A percentile compares a stretch with the other conserved stretches of the same genome.
These are phyloP conservation scores for Candida endomychidarum DNA, from an alignment of 805 yeast genomes.

Conservation along the genomic window DNA sequence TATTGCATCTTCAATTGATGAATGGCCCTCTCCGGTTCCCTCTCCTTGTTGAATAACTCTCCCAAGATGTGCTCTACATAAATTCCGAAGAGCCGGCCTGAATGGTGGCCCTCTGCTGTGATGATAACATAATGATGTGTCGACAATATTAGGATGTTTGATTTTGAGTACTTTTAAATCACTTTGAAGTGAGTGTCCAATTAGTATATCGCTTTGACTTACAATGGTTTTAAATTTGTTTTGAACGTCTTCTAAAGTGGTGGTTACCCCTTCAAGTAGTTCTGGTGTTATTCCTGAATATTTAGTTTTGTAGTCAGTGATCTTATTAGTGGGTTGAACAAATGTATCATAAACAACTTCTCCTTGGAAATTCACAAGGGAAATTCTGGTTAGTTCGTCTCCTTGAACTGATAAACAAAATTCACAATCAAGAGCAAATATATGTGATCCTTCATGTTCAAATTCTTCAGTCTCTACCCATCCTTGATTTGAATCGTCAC, in stretches of 20 bases:
- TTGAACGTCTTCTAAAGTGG: slow-evolving; percentile 69
- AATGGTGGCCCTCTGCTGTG: slow-evolving; percentile 83
- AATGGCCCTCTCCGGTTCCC: slow-evolving; percentile 60
- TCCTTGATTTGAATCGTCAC: slow-evolving; percentile 3
- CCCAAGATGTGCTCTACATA: slow-evolving; percentile 57
- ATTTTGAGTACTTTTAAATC: slow-evolving; percentile 73
- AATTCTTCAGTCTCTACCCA: slow-evolving; percentile 43
- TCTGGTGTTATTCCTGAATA: slow-evolving; percentile 88
- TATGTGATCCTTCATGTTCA: slow-evolving; percentile 58
- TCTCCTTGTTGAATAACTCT: slow-evolving; percentile 67
- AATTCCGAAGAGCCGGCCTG: slow-evolving; percentile 72
- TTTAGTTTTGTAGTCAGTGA: slow-evolving; percentile 76
- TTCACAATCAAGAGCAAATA: slow-evolving; percentile 90
- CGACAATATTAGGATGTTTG: slow-evolving; percentile 73
- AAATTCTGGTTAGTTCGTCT: slow-evolving; percentile 71
- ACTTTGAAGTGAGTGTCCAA: slow-evolving; percentile 89
- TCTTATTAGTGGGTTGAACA: slow-evolving; percentile 75
- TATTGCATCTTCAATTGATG: slow-evolving; percentile 80
- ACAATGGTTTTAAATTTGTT: slow-evolving; percentile 48
- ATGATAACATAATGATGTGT: slow-evolving; percentile 74
- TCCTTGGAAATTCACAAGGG: slow-evolving; percentile 64
- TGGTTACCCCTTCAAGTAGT: slow-evolving; percentile 57
- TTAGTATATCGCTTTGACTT: slow-evolving; percentile 57
- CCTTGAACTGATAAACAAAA: slow-evolving; percentile 73
- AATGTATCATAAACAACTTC: slow-evolving; percentile 65